phyloP scores from a whole-genome alignment of 2,329 filamentous ascomycete genomes.

The Monilinia aucupariae region DNA sequence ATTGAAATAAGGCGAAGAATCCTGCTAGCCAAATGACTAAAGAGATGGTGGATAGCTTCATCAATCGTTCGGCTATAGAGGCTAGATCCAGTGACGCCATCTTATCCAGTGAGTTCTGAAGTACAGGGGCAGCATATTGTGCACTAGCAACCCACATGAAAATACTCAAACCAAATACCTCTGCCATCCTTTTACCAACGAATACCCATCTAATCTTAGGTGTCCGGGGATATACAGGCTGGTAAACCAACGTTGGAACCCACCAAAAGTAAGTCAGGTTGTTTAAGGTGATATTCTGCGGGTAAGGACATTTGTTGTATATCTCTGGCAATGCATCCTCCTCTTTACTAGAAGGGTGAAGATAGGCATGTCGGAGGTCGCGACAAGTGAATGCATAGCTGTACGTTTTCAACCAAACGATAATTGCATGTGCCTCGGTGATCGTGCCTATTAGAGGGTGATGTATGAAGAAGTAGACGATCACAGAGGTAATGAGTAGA shows the following conservation, averaged over 20 bases:
- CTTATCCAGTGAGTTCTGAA: conserved; percentile 85
- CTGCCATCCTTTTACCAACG: conserved; percentile 73
- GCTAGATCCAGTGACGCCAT: conserved; percentile 74
- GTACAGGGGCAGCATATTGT: conserved; percentile 86
- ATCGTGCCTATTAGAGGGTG: conserved; percentile 91
- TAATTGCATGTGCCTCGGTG: conserved; percentile 84
- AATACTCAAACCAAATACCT: conserved; percentile 70
- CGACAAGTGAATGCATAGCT: conserved; percentile 97
- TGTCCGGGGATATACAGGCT: conserved; percentile 90
- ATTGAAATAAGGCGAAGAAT: conserved; percentile 96
- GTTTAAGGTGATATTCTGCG: conserved; percentile 77
- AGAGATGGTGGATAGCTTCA: conserved; percentile 94
- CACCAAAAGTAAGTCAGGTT: conserved; percentile 97
- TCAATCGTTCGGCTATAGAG: conserved; percentile 78
- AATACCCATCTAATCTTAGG: conserved; percentile 79
- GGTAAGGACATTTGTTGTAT: conserved; percentile 81
- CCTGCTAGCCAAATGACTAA: conserved; percentile 95
- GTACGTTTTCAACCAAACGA: conserved; percentile 93
- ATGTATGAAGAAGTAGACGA: conserved; percentile 86
- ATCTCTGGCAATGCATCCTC: conserved; percentile 70
- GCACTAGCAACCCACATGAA: conserved; percentile 95
- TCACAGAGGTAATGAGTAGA: conserved; percentile 71
- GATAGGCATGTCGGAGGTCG: conserved; percentile 83
- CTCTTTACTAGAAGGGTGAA: conserved; percentile 66
- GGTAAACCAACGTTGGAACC: conserved; percentile 93